Base-by-base conservation (phyloP, 2,329 filamentous ascomycete genomes). In the Lachnellula subtilissima region DNA sequence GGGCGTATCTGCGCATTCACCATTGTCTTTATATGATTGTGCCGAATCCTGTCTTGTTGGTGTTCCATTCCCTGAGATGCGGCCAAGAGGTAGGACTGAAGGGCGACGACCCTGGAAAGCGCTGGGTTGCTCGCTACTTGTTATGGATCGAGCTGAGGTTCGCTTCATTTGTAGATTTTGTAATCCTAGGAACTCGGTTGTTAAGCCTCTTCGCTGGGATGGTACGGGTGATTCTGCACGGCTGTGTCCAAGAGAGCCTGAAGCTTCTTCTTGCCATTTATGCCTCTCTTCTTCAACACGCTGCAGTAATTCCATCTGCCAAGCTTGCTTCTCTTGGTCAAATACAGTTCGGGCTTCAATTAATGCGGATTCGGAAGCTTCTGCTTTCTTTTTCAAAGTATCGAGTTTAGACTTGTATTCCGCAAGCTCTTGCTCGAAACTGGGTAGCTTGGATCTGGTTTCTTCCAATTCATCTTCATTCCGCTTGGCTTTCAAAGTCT, bases 381-480 rank as follows among this genome's bases (percentile, higher is more conserved):
- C 81, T 22, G 85, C 78, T n/a, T 82, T 81, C 56, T 80, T 79
- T 60, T 85, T 83, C 3, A 95, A 74, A 15, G 78, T 74, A 47
- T 85, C 81, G 25, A 88, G 71, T 59, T 85, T 79, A 3, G 78
- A 74, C 53, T 81, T 82, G 53, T 84, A 81, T 22, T 79, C 75
- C 14, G 79, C 75, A 2, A 89, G 73, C 56, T 91, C 86, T 58
- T 83, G 78, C 56, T 87, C 82, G 7, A 86, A 77, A 15, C 75
- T 78, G n/a, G 82, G 79, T n/a, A 87, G 76, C 53, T 83, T 82
- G 39, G 78, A 85, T 65, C 78, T 82, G 60, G 83, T 76, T 51
- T 82, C 81, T 66, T 97, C 91, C 5, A 96, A 74, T 63, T 97
- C 91, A 63, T 96, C 89, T 70, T 96, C 91, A 22, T 88, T 65